phyloP scores from a whole-genome alignment of 371 early-diverging fungal species.

The Mucor plumbeus region DNA sequence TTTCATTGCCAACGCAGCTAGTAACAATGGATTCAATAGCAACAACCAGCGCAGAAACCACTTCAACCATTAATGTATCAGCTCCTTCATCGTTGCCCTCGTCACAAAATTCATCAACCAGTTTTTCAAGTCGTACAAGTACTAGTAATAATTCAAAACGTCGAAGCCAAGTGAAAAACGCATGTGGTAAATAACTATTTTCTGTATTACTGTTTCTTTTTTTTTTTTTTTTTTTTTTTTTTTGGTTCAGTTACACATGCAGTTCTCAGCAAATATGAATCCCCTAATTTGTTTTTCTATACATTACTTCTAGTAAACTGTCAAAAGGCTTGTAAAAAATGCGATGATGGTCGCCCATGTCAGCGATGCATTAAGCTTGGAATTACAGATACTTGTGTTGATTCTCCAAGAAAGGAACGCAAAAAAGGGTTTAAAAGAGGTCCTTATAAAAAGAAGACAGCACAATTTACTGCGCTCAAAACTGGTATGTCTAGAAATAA shows the following conservation, averaged over 20 bases:
- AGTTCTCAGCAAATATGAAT: too few species aligned
- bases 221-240: too few species aligned
- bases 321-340: slow-evolving; percentile 93
- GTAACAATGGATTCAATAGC: too few species aligned
- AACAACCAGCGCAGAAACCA: too few species aligned
- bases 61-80: too few species aligned
- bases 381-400: slow-evolving; percentile 74
- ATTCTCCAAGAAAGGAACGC: slow-evolving; percentile 84
- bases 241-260: slow-evolving; percentile 1
- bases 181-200: slow-evolving; percentile 47
- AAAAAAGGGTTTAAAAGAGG: slow-evolving; percentile 86
- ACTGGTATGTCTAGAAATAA: too few species aligned
- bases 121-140: too few species aligned
- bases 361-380: slow-evolving; percentile 82
- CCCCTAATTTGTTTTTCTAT: background rate
- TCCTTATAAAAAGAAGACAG: slow-evolving; percentile 57
- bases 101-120: too few species aligned
- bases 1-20: too few species aligned
- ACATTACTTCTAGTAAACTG: slow-evolving; percentile 69
- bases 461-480: too few species aligned
- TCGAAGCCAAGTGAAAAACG: slow-evolving; percentile 55
- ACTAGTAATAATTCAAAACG: background rate
- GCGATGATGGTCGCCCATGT: slow-evolving; percentile 89
- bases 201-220: too few species aligned
- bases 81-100: too few species aligned